A percentile compares a stretch with the other conserved stretches of the same genome.
These are phyloP conservation scores for Xylaria intraflava DNA, from an alignment of 495 filamentous ascomycete genomes.

Conservation along the genomic window DNA sequence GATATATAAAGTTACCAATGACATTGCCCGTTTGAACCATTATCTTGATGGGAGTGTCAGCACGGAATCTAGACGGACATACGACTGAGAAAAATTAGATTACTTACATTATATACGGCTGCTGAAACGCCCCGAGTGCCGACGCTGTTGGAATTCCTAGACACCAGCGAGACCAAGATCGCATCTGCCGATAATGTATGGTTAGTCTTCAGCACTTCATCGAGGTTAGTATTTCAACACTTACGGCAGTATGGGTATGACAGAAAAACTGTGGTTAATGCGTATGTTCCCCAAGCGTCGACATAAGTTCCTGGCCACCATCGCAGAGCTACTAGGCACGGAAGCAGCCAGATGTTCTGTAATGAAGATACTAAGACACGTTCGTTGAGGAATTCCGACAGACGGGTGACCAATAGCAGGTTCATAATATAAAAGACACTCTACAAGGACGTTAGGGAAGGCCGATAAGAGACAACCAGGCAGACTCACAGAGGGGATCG, in stretches of 20 bases:
- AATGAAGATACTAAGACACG: constrained; percentile 48
- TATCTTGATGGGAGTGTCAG: constrained; percentile 38
- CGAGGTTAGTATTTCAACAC: background rate
- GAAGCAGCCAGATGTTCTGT: constrained; percentile 53
- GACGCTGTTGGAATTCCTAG: constrained; percentile 61
- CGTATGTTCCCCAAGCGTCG: constrained; percentile 49
- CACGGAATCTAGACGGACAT: too few species aligned
- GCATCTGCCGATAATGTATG: constrained; percentile 31
- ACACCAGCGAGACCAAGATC: constrained; percentile 59
- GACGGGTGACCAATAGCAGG: constrained; percentile 46
- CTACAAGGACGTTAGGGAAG: constrained; percentile 11
- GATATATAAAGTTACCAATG: constrained; percentile 46
- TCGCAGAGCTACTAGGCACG: constrained; percentile 47
- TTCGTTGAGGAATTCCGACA: constrained; percentile 54
- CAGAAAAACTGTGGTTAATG: constrained; percentile 47
- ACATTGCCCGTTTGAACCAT: constrained; percentile 58
- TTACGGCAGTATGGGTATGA: constrained; percentile 35
- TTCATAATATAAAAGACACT: constrained; percentile 43
- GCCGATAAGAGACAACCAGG: background rate
- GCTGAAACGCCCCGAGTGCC: constrained; percentile 60
- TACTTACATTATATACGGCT: constrained; percentile 51
- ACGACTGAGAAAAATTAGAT: too few species aligned
- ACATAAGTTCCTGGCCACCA: constrained; percentile 27
- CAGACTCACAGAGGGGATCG: constrained; percentile 46
- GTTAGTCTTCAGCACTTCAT: background rate